Evolutionary conservation across 2,329 filamentous ascomycete genomes (phyloP), one percentile per base, ranked within the genome.

Genomic region (Colletotrichum chrysophilum): DNA sequence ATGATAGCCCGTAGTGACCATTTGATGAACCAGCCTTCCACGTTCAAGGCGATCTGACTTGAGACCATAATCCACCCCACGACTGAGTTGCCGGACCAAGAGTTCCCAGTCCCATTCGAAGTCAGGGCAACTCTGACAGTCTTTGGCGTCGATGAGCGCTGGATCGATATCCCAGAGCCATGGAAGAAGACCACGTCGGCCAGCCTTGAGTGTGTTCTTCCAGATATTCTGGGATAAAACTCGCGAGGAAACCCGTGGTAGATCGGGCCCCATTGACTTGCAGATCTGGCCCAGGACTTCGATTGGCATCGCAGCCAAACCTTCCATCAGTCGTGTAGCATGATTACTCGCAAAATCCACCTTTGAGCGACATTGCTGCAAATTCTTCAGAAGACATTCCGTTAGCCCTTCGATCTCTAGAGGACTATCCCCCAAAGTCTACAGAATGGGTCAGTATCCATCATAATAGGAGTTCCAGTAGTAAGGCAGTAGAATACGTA

Each of bases 101-200:
- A 64, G 30, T 30, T 70, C 38, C 38, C 68, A 70, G 16, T 70
- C 68, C 38, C 58, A 70, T 60, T 64, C 68, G 2, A 64, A 30
- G 6, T 26, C 56, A 16, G 28, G 0, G 43, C 43, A 52, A 52
- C n/a, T 21, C 16, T 70, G 21, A 24, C 21, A 24, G 21, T 52
- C 68, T 6, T 70, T 70, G 5, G 30, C 26, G 34, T 70, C 68
- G 10, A 70, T 30, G 0, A 64, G 28, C 1, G 21, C 4, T 14
- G 56, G 7, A 14, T 70, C 38, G 2, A 70, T 55, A 0, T 70
- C 68, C 58, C 58, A 70, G 0, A 56, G 8, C 68, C 68, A 70
- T 8, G 58, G 38, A 1, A 70, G 68, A 21, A 70, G 68, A n/a
- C 68, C 68, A 8, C 24, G 9, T 5, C 18, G 8, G 21, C 36